phyloP scores from a whole-genome alignment of 345 rosid species.

The Populus euphratica region DNA sequence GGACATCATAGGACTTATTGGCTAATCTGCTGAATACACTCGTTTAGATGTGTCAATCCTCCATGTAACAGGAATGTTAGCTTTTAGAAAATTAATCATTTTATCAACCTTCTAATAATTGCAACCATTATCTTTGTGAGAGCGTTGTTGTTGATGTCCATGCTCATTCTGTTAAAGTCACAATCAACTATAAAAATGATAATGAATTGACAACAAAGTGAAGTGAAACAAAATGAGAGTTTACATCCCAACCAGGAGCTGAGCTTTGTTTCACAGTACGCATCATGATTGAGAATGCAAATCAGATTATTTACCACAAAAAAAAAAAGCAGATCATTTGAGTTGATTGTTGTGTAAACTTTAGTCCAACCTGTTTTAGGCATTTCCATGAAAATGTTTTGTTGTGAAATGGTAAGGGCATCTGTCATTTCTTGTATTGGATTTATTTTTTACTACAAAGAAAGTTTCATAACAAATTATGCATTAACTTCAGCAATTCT shows the following conservation, averaged over 20 bases:
- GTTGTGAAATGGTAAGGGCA: too few relatives aligned
- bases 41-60: background rate
- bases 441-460: background rate
- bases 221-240: background rate
- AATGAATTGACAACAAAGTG: background rate
- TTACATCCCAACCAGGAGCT: background rate
- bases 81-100: background rate
- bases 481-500: background rate
- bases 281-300: background rate
- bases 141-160: background rate
- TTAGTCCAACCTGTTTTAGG: too few relatives aligned
- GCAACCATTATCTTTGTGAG: background rate
- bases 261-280: background rate
- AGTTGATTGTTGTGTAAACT: background rate
- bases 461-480: background rate
- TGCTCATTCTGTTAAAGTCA: background rate
- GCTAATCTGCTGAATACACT: conserved; percentile 1
- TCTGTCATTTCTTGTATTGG: background rate
- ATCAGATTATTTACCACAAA: background rate
- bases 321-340: background rate
- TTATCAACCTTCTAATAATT: background rate
- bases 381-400: too few relatives aligned
- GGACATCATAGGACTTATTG: background rate
- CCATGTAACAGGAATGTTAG: background rate
- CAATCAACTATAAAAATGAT: background rate